Percentiles rank a stretch among this genome's conserved stretches.
These are phyloP conservation scores for Angomonas ambiguus DNA, from an alignment of 208 protist genomes.

Conservation along the genomic window DNA sequence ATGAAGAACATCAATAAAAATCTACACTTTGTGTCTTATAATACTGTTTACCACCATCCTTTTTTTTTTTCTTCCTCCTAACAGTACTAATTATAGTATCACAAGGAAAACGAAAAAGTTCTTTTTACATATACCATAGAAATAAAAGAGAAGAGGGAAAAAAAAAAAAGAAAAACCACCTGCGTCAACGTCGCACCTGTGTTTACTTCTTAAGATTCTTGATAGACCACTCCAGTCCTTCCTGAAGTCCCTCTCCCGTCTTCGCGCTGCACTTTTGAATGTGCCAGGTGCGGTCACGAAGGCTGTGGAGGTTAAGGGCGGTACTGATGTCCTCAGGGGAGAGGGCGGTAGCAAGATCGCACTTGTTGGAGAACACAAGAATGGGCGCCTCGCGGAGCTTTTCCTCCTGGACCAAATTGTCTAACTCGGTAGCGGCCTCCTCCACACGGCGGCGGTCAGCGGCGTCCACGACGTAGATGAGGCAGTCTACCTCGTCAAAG, in stretches of 20 bases:
- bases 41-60: no score
- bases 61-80: not conserved
- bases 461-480: constrained; percentile 96
- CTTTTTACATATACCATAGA: not conserved
- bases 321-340: constrained; percentile 84
- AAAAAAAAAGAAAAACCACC: constrained; percentile 1
- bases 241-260: constrained; percentile 83
- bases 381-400: constrained; percentile 93
- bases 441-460: constrained; percentile 92
- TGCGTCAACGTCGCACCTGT: no score
- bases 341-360: constrained; percentile 92
- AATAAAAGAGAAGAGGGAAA: constrained; percentile 3
- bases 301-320: constrained; percentile 74
- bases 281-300: constrained; percentile 87
- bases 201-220: constrained; percentile 84
- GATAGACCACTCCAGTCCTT: constrained; percentile 86
- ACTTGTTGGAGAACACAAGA: constrained; percentile 98
- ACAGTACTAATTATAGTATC: not conserved
- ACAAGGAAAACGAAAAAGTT: constrained; percentile 14
- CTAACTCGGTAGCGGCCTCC: constrained; percentile 93
- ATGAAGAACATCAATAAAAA: no score
- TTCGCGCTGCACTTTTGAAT: constrained; percentile 92
- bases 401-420: constrained; percentile 92
- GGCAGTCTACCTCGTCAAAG: constrained; percentile 95
- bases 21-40: no score